Evolutionary conservation across 2,329 filamentous ascomycete genomes (phyloP).

Genomic region (Colletotrichum gloeosporioides): DNA sequence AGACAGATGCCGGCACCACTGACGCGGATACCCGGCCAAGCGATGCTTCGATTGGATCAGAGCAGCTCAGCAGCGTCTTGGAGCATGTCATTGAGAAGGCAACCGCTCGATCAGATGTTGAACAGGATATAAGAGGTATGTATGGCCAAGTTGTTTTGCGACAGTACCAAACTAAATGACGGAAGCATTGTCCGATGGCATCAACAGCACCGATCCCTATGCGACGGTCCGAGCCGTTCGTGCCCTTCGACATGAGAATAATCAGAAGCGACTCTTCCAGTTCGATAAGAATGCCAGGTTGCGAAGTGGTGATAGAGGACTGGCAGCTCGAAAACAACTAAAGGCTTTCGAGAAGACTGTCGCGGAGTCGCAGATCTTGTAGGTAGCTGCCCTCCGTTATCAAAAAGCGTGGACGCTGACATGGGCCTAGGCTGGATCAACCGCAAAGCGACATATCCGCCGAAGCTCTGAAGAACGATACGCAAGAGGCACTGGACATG

Average conservation of each 20-base stretch:
- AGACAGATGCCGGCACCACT: conserved; percentile 55
- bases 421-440: conserved; percentile 49
- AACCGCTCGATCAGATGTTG: conserved; percentile 59
- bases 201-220: conserved; percentile 64
- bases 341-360: conserved; percentile 72
- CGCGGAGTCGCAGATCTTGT: conserved; percentile 60
- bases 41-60: conserved; percentile 1
- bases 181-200: conserved; percentile 61
- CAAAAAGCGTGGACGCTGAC: neutral
- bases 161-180: conserved; percentile 20
- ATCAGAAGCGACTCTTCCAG: conserved; percentile 68
- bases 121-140: conserved; percentile 65
- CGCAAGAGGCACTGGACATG: conserved; percentile 71
- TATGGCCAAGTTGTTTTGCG: neutral
- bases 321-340: conserved; percentile 77
- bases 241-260: conserved; percentile 64
- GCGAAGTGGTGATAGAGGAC: conserved; percentile 76
- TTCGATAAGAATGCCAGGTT: conserved; percentile 76
- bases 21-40: conserved; percentile 25
- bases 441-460: conserved; percentile 61
- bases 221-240: conserved; percentile 67
- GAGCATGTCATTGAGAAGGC: conserved; percentile 71
- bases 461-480: conserved; percentile 66
- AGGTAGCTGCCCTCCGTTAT: conserved; percentile 25
- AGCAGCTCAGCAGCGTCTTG: conserved; percentile 51